phyloP scores from a whole-genome alignment of 192 early-diverging fungal genomes.

The Phlyctochytrium planicorne region DNA sequence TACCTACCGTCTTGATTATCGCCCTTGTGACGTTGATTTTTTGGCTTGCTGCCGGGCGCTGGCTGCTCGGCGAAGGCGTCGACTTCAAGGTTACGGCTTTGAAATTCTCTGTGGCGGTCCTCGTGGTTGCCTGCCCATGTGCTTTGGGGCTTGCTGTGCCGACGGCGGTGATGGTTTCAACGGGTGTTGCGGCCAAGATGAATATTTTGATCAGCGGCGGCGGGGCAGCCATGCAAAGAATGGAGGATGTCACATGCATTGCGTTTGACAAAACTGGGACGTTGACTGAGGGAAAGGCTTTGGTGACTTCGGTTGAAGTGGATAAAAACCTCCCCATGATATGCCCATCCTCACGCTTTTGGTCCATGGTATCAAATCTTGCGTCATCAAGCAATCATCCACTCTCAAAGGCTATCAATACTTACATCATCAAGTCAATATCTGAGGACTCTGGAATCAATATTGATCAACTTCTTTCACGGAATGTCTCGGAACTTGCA shows the following conservation, averaged over 20 bases:
- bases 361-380: not conserved
- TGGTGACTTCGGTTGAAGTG: conserved; percentile 35
- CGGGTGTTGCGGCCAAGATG: conserved; percentile 89
- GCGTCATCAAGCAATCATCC: not conserved
- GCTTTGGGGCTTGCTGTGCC: conserved; percentile 93
- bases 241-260: conserved; percentile 56
- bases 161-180: conserved; percentile 98
- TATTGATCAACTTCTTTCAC: not conserved
- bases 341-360: not conserved
- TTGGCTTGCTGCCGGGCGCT: conserved; percentile 58
- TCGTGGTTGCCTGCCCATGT: conserved; percentile 97
- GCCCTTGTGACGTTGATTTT: conserved; percentile 68
- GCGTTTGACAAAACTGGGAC: conserved; percentile 88
- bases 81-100: conserved; percentile 4
- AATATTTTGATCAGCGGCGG: conserved; percentile 87
- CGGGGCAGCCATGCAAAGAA: conserved; percentile 70
- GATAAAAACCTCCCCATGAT: not conserved
- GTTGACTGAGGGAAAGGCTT: conserved; percentile 68
- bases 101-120: conserved; percentile 71
- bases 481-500: conserved; percentile 44
- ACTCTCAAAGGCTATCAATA: not conserved
- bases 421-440: not conserved
- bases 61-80: too few relatives aligned
- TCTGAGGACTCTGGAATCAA: not conserved
- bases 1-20: conserved; percentile 75